Base-by-base conservation (phyloP, 805 yeast genomes). In the Metschnikowia anglica region DNA sequence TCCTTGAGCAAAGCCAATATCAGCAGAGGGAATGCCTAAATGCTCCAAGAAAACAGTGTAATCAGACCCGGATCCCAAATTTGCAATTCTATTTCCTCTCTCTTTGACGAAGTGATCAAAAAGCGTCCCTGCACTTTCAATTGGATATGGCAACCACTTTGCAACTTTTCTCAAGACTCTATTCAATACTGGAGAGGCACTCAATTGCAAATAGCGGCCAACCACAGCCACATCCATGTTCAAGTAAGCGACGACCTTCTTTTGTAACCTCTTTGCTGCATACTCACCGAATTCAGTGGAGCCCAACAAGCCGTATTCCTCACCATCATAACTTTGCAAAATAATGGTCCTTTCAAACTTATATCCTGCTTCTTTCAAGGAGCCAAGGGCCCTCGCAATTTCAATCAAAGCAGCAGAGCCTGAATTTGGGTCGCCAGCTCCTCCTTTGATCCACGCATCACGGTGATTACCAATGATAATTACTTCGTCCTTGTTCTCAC, bases 251-350 rank as follows among this genome's bases (percentile, higher is more conserved):
- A 84, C 72, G 1, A 77, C 82, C 32, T 73, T 71, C 29, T 66
- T 69, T 35, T 70, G 66, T 26, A 85, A 60, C 23, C 55, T 55
- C 19, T 66, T 56, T 2, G 72, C 73, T 42, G 77, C 68, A 41
- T 78, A 79, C 59, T 85, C 91, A 5, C 83, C 88, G 66, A 74
- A 85, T 54, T 87, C 93, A 0, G 93, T 82, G 0, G 89, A 80
- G 1, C 96, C 96, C 23, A 87, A 51, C 41, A 80, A 65, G 0
- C 85, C 91, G 48, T 76, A 77, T 55, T 82, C 88, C 51, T 81
- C 89, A 26, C 87, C 95, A 62, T 88, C 95, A 89, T 89, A 88
- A 21, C 86, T 80, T 0, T 83, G 83, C 34, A 88, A 68, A 41
- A 78, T 71, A 18, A 88, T 81, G 0, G 89, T 78, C 54, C 93